Base-by-base conservation (phyloP, 768 basidiomycete genomes). In the Asterophora parasitica region DNA sequence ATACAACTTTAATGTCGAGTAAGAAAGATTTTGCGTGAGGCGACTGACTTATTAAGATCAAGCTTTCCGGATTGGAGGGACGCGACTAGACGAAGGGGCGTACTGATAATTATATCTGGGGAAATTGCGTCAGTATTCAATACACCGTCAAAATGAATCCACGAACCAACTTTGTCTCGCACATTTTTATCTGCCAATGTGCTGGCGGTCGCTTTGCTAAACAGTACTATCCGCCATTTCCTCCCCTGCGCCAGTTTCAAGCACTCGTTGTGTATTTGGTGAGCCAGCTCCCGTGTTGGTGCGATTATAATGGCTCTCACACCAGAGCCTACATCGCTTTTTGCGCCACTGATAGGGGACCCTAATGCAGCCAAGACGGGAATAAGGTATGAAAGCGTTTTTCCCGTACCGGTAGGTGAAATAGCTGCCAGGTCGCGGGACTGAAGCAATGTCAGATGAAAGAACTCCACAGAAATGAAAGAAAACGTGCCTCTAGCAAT, bases 331-430 rank as follows among this genome's bases (percentile, higher is more conserved):
- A 62, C 53, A 13, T 74, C 67, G 20, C 54, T 52, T 45, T 75
- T 74, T 31, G 70, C 61, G 47, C 72, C 76, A 26, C 81, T 68
- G 7, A 73, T 62, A 5, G 89, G 89, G 3, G 73, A 64, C 11
- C 67, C 68, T 5, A 92, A 67, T 13, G 71, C 65, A 9, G 81
- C 70, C 49, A 98, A 77, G 17, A 92, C 73, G 0, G 96, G 94
- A 12, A 96, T 68, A 11, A 96, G 74, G 65, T 97, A 99, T 0
- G 93, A 81, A 5, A 97, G 74, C 0, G 96, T 99, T 72, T 99
- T 99, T 50, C 96, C 96, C 8, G 91, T 94, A 42, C 96, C 96
- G 4, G 96, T 99, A 0, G 96, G 96, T 0, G 96, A 96, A 15
- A 98, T 88, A 23, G 94, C 95, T 44, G 89, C 85, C 17, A 96